A percentile compares a stretch with the other conserved stretches of the same genome.
Evolutionary conservation across 179 eudicot genomes (phyloP).

Genomic region (Sideroxylon spinosum): DNA sequence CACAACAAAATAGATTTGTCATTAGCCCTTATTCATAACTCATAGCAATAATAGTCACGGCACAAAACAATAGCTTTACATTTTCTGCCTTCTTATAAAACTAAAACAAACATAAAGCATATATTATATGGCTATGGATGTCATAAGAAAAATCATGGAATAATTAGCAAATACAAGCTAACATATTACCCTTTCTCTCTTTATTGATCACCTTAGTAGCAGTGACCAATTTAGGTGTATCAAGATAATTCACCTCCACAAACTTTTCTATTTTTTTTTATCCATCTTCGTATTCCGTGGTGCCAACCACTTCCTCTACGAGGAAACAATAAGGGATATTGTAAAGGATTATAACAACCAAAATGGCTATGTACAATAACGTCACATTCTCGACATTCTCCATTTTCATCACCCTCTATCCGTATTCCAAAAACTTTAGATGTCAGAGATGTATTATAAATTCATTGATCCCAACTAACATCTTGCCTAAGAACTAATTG

Average conservation of each 20-base stretch:
- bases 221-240: not conserved
- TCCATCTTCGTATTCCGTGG: not conserved
- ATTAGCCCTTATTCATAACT: not conserved
- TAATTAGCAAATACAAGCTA: no score
- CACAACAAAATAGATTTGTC: not conserved
- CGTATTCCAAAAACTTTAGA: not conserved
- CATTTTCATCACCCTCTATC: not conserved
- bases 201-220: not conserved
- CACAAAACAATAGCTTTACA: not conserved
- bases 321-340: not conserved
- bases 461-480: no score
- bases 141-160: not conserved
- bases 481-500: no score
- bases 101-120: not conserved
- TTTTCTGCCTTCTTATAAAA: not conserved
- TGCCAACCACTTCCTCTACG: not conserved
- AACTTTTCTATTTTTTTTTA: no score
- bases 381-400: not conserved
- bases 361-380: not conserved
- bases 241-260: not conserved
- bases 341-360: not conserved
- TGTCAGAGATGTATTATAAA: no score
- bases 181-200: no score
- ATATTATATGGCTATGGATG: not conserved
- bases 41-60: conserved; percentile 18